Evolutionary conservation across 768 basidiomycete species (phyloP), one percentile per base, ranked within the genome.

Genomic region (Boletus subparvulus): DNA sequence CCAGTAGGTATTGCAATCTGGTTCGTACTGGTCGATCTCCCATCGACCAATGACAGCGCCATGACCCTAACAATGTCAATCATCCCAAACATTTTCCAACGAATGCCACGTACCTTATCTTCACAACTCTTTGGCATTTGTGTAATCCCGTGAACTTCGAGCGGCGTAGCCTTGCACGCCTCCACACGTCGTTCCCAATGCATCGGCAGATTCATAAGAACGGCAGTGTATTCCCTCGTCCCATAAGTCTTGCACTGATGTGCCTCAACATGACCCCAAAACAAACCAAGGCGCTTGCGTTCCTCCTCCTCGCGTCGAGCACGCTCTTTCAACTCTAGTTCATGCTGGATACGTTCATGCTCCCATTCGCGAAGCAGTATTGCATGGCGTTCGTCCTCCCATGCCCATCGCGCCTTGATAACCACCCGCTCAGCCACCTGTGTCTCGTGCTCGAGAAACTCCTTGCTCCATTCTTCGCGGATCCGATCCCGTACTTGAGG

Each of bases 161-260:
- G 52, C 2, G 63, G 50, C 2, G 60, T 71, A 9, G 54, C 61
- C 37, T 44, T 68, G 56, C 69, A 71, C 12, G 64, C 64, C n/a
- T 65, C 61, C 3, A 72, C n/a, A 3, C 58, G 56, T 2, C 13
- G 55, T 41, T 48, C 52, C 52, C 69, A 73, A 8, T 44, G 30
- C 14, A 28, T 19, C 3, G 71, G 74, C 2, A 72, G 52, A 40
- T 74, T 74, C 46, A 60, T 56, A 0, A 74, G 53, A 6, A 61
- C 49, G 0, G 74, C 73, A 11, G 67, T 65, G 11, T 73, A 75
- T 54, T 67, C 65, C 33, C 69, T 58, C 28, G 65, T 66, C 1
- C 60, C 68, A 16, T 67, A 73, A 0, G 66, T 62, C 26, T 54
- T 63, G 59, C 73, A 74, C 30, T 61, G 49, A 21, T 68, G 64